Conservation (phyloP, 2,329 filamentous ascomycete genomes). For the Paecilomyces sp. region DNA sequence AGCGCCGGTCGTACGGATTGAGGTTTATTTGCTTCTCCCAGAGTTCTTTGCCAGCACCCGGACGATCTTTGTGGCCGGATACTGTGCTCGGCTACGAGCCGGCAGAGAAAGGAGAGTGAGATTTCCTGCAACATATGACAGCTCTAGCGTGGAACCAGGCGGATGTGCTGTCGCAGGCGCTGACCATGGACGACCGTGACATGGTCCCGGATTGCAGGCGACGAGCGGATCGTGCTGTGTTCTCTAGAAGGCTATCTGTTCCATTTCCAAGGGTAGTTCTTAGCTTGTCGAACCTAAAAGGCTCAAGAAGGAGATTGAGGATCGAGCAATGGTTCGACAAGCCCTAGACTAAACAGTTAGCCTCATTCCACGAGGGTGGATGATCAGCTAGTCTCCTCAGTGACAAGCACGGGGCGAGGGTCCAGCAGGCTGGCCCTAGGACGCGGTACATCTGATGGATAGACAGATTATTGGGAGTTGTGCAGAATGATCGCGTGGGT, state of each 20-base stretch:
- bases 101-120: background rate
- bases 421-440: background rate
- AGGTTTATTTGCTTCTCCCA: background rate
- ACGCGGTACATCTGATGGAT: background rate
- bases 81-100: background rate
- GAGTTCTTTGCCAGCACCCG: background rate
- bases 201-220: background rate
- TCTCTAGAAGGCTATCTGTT: background rate
- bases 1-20: background rate
- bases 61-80: background rate
- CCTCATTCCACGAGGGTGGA: background rate
- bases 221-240: background rate
- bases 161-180: background rate
- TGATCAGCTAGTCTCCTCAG: background rate
- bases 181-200: background rate
- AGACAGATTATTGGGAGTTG: background rate
- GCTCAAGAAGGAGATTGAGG: background rate
- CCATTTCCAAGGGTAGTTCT: background rate
- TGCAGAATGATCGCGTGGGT: background rate
- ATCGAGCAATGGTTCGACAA: background rate
- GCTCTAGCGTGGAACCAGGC: constrained; percentile 1
- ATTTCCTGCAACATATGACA: constrained; percentile 5
- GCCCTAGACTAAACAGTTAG: background rate
- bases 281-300: background rate
- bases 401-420: background rate